Evolutionary conservation across 192 early-diverging fungal genomes (phyloP), one percentile per base, ranked within the genome.

Genomic region (Entomortierella lignicola): DNA sequence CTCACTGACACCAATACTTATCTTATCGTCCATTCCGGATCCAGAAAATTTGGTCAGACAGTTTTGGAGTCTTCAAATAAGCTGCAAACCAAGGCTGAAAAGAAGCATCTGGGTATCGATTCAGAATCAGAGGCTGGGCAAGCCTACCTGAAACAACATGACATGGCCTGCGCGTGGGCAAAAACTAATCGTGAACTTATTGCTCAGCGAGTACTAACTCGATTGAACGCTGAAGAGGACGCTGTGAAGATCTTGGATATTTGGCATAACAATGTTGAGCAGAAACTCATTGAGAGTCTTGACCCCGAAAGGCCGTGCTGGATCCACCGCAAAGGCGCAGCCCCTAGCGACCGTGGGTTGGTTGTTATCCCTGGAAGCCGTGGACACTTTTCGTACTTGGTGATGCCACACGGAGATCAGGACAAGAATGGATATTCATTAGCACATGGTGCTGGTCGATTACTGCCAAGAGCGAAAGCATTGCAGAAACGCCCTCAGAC

Each of bases 281-380:
- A 67, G 54, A 81, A 84, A 37, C 2, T 51, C 47, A 77, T 61
- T 30, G 55, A 61, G 4, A 63, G 47, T 7, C 51, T 66, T 21
- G 72, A 63, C n/a, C 6, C 63, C 0, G 50, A 55, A n/a, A 20
- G 42, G 0, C 63, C 72, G 1, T 69, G 70, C 31, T 89, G 81
- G 75, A 57, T 89, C 23, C 88, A 89, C 54, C 84, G 89, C 7
- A 90, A 90, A 60, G 89, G 89, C 13, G 89, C 89, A 4, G 89
- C 89, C 0, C 89, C 89, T 0, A 77, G 68, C 15, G 84, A 89
- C 27, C 69, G 71, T 25, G 85, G 87, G 5, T 50, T 87, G 11
- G 82, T 89, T 32, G 85, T 87, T 13, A 90, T 90, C 30, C 89
- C 89, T 1, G 89, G 89, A 8, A 85, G 82, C 7, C 79, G 89